Conservation (phyloP, 306 rosid species). For the Cucumis cinereus region DNA sequence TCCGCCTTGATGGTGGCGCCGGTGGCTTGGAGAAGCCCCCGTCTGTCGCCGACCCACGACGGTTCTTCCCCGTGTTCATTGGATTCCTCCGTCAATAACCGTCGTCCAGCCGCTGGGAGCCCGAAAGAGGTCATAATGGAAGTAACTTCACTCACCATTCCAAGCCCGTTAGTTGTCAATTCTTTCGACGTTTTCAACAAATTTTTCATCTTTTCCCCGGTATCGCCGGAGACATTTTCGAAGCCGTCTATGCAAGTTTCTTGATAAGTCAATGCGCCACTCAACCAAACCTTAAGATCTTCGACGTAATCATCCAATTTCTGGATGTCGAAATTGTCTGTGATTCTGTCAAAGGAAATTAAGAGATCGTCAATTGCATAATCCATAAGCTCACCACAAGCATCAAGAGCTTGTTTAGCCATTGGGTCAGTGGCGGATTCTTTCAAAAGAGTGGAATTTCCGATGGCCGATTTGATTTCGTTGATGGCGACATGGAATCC, state of each 20-base stretch:
- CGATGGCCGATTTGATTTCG: constrained; percentile 16
- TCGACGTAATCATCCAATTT: constrained; percentile 23
- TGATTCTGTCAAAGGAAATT: constrained; percentile 18
- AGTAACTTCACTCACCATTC: constrained; percentile 27
- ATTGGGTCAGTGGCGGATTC: constrained; percentile 32
- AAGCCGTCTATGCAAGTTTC: constrained; percentile 60
- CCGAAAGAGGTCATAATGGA: background rate
- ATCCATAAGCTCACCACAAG: constrained; percentile 44
- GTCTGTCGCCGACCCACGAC: constrained; percentile 23
- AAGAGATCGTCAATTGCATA: constrained; percentile 40
- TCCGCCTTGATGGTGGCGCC: constrained; percentile 16
- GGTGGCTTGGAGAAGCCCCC: constrained; percentile 16
- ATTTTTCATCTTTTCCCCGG: constrained; percentile 31
- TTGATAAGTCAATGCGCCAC: constrained; percentile 42
- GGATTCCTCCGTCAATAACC: constrained; percentile 10
- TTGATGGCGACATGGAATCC: constrained; percentile 23
- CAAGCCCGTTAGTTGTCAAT: constrained; percentile 53
- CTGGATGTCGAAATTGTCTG: constrained; percentile 15
- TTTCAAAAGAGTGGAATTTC: constrained; percentile 18
- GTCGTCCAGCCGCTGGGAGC: background rate
- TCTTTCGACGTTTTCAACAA: constrained; percentile 26
- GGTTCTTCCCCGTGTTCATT: constrained; percentile 9
- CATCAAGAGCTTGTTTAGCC: constrained; percentile 35
- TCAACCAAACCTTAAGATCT: constrained; percentile 58
- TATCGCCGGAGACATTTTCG: constrained; percentile 26